Base-by-base conservation (phyloP, 768 basidiomycete species). In the Boletus eberwhitei region DNA sequence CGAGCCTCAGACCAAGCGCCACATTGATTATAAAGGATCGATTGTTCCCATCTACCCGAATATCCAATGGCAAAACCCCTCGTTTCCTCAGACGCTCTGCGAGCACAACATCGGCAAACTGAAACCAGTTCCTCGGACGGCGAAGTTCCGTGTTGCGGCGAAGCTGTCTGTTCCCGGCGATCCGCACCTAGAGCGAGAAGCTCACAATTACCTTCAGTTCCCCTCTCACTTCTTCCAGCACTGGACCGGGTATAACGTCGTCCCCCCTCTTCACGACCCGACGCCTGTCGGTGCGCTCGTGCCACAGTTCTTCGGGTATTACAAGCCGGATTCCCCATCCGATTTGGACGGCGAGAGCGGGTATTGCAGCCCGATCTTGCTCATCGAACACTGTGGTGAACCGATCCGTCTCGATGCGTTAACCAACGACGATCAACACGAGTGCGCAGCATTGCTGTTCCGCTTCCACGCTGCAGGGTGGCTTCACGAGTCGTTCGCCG, bases 271-370 rank as follows among this genome's bases (percentile, higher is more conserved):
- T 9, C 67, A 71, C 29, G 68, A 77, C 53, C 83, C 82, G 0
- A 73, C 76, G 0, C 79, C 81, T 1, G 67, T 79, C 5, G 74
- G 74, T 8, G 75, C 85, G 0, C 54, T 85, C 45, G 78, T 81
- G 5, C 85, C 86, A 2, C 82, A 84, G 63, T 86, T 78, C 67
- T 86, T 81, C 61, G 84, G 86, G 2, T 83, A 80, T 66, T 86
- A 85, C 61, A 54, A 26, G 1, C 24, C 63, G 22, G 55, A 56
- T 39, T 64, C 39, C 70, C 75, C 5, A 71, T 76, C 40, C 56
- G 75, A 17, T 16, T 44, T 35, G 9, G 34, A 39, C 6, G 9
- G 7, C 13, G 11, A 26, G 4, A 4, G 14, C 7, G 26, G 6
- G 22, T 61, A 42, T 19, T 14, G 9, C 4, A 61, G 60, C 31